These are phyloP conservation scores for Naganishia vishniacii DNA, from an alignment of 768 basidiomycete species.

Conservation along the genomic window DNA sequence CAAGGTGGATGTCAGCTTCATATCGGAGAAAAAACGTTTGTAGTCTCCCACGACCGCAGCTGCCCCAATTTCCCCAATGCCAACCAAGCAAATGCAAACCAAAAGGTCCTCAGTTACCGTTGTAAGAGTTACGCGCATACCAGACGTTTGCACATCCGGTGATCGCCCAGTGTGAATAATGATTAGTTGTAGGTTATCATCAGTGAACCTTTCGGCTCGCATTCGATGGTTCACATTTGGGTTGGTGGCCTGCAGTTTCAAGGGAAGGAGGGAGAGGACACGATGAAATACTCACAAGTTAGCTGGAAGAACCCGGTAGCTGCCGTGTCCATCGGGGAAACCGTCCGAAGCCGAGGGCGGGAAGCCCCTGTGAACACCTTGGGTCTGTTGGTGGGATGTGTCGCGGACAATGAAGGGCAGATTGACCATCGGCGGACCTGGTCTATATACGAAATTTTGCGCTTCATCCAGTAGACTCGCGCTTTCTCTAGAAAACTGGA, in stretches of 20 bases:
- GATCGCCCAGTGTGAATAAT: slow-evolving; percentile 23
- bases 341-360: too few species aligned
- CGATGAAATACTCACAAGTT: slow-evolving; percentile 6
- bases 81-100: slow-evolving; percentile 5
- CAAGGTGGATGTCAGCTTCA: neutral
- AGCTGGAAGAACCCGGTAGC: neutral
- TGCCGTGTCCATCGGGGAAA: neutral
- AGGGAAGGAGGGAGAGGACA: neutral
- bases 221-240: neutral
- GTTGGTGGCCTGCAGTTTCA: neutral
- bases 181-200: slow-evolving; percentile 22
- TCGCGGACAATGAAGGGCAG: too few species aligned
- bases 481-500: neutral
- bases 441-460: slow-evolving; percentile 21
- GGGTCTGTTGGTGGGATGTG: too few species aligned
- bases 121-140: slow-evolving; percentile 23
- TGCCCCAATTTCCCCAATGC: neutral
- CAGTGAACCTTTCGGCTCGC: slow-evolving; percentile 17
- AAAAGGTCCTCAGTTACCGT: slow-evolving; percentile 21
- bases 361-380: too few species aligned
- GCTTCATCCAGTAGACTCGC: neutral
- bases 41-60: neutral
- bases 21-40: neutral
- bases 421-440: neutral
- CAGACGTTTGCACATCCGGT: slow-evolving; percentile 23